Base-by-base conservation (phyloP, 495 filamentous ascomycete genomes). In the Penicillium diatomitis region DNA sequence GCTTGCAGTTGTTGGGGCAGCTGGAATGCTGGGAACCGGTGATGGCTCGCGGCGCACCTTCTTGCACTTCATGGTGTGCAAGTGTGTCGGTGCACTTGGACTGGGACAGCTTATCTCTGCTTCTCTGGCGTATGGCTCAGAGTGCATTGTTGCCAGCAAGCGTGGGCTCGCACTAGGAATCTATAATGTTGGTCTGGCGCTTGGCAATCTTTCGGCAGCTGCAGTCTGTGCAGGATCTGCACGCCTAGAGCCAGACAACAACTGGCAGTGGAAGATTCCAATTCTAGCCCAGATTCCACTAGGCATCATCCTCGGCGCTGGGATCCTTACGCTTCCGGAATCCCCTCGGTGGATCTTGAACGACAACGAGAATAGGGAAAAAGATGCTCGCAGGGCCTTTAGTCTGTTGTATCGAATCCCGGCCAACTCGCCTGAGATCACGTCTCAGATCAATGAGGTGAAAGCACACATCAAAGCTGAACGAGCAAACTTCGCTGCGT, bases 221-320 rank as follows among this genome's bases (percentile, higher is more conserved):
- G 62, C 62, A 0, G 62, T 65, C 3, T 65, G 62, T 44, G 57
- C 57, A 0, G 60, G 55, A 5, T 61, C 62, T 31, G 51, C 61
- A 0, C 48, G 44, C 9, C 49, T 62, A 2, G 56, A 57, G 27
- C 44, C 52, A 0, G 44, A 32, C 0, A 63, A 63, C 38, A 47
- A 63, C 10, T 63, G 60, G 60, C 55, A 63, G 8, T 65, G 62
- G 62, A 63, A 65, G 35, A 62, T 57, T 1, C 62, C 62, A 0
- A 65, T 65, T 20, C 34, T 63, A 8, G 61, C 57, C 7, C 62
- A 65, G 38, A 63, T 65, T 12, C 62, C 62, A 0, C 4, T 65
- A 6, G 60, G 57, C 0, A 36, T 65, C 8, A 29, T 64, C 10
- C 54, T 65, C 0, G 62, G 57, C 9, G 57, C 53, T 8, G 57